Base-by-base conservation (phyloP, 2,329 filamentous ascomycete species). In the Zymoseptoria crescenta region DNA sequence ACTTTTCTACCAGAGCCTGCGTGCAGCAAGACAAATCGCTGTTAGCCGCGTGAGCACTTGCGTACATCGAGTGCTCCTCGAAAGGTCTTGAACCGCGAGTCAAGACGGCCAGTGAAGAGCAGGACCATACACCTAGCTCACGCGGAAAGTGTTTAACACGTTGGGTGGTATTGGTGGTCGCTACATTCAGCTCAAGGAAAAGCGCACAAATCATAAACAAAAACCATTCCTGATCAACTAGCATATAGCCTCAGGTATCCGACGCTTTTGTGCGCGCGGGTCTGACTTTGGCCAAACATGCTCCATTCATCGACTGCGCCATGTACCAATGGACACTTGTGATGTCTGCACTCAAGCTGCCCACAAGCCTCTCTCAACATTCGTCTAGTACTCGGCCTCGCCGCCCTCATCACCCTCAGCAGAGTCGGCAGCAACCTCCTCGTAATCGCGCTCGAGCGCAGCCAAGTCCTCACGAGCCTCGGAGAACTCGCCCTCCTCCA, bases 401-500 rank as follows among this genome's bases (percentile, higher is more conserved):
- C 83, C 80, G 73, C 84, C 87, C 73, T 92, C 90, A 70, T 95
- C 92, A 65, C 86, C 89, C 74, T 92, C 92, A 71, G 96, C 79
- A 64, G 91, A 96, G 79, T 97, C 93, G 72, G 91, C 90, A 66
- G 91, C 93, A 74, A 97, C 94, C 81, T 99, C 94, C 81, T 96
- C 93, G 81, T 99, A 99, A 77, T 99, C 93, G 70, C 92, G 88
- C 86, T 99, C 94, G 65, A 99, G 85, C 70, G 94, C 94, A 76
- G 94, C 94, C 77, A 99, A 82, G 81, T 99, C 94, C 82, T 99
- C 94, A 77, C 94, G 92, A 66, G 94, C 94, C 83, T 99, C 94
- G 59, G 91, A 96, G 86, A 99, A 99, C 80, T 99, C 94, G 79
- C 94, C 94, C 79, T 99, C 94, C 84, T 99, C 94, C 94, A 99